Evolutionary conservation across 2,329 filamentous ascomycete genomes (phyloP).

Genomic region (Colletotrichum trifolii): DNA sequence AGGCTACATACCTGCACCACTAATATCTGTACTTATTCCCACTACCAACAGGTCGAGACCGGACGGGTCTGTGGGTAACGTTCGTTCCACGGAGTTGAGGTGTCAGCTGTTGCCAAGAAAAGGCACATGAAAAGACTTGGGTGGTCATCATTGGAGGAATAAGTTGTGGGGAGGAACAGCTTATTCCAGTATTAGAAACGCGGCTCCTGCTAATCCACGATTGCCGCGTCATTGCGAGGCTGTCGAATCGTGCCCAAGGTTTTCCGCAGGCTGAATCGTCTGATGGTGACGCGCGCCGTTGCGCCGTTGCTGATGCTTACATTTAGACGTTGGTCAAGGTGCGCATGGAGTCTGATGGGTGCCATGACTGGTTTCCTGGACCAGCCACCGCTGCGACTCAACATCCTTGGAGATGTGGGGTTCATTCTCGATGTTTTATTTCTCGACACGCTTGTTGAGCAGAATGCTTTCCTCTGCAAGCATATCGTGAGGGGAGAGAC

Average conservation of each 20-base stretch:
- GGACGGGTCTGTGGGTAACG: slow-evolving; percentile 16
- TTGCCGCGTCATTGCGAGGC: slow-evolving; percentile 25
- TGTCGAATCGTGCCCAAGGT: not conserved
- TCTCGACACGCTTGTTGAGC: no score
- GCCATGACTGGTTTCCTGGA: no score
- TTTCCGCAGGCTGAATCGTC: slow-evolving; percentile 14
- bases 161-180: slow-evolving; percentile 15
- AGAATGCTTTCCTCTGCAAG: no score
- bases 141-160: slow-evolving; percentile 5
- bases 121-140: not conserved
- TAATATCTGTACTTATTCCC: no score
- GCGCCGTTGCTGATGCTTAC: not conserved
- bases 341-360: no score
- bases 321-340: no score
- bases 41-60: not conserved
- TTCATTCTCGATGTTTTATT: no score
- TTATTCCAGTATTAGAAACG: slow-evolving; percentile 16
- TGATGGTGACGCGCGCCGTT: slow-evolving; percentile 1
- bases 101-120: slow-evolving; percentile 15
- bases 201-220: slow-evolving; percentile 1
- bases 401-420: no score
- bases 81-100: not conserved
- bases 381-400: no score
- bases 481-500: no score
- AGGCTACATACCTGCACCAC: no score